A percentile compares a stretch with the other conserved stretches of the same genome.
These are phyloP conservation scores for Calonectria leucothoes DNA, from an alignment of 2,329 filamentous ascomycete genomes.

Conservation along the genomic window DNA sequence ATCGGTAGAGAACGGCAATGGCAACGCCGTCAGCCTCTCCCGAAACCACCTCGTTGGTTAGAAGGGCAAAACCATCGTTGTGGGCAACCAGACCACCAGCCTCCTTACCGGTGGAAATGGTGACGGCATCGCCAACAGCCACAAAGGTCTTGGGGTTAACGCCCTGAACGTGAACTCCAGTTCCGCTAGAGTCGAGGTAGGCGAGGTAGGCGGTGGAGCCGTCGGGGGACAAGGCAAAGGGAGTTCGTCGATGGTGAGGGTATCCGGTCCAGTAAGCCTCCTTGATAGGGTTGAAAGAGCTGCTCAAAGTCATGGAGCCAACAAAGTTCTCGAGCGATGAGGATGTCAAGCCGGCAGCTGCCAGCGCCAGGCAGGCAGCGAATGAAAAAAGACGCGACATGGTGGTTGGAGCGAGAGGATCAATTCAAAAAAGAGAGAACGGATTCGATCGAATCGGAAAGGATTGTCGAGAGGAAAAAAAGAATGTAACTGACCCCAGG, in stretches of 20 bases:
- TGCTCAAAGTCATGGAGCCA: slow-evolving; percentile 60
- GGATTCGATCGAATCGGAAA: slow-evolving; percentile 32
- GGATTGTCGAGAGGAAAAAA: slow-evolving; percentile 35
- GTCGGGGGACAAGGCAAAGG: slow-evolving; percentile 71
- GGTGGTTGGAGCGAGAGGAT: slow-evolving; percentile 18
- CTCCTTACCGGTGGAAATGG: slow-evolving; percentile 66
- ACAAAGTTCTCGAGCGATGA: slow-evolving; percentile 45
- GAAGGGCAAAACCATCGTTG: slow-evolving; percentile 72
- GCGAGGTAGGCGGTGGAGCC: slow-evolving; percentile 69
- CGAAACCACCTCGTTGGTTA: slow-evolving; percentile 68
- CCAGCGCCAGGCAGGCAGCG: slow-evolving; percentile 42
- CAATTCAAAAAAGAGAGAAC: slow-evolving; percentile 22
- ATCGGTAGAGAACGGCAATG: slow-evolving; percentile 69
- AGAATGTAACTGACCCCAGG: slow-evolving; percentile 36
- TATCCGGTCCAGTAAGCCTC: slow-evolving; percentile 71
- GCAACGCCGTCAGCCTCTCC: slow-evolving; percentile 63
- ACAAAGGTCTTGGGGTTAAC: slow-evolving; percentile 66
- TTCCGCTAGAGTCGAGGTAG: slow-evolving; percentile 67
- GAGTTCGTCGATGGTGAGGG: slow-evolving; percentile 71
- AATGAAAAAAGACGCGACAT: slow-evolving; percentile 42
- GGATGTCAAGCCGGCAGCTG: slow-evolving; percentile 37
- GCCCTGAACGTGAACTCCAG: slow-evolving; percentile 67
- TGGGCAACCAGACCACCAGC: slow-evolving; percentile 71
- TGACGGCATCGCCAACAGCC: slow-evolving; percentile 62
- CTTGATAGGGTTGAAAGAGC: slow-evolving; percentile 67